phyloP scores from a whole-genome alignment of 345 rosid genomes.

The Lepidium sativum region DNA sequence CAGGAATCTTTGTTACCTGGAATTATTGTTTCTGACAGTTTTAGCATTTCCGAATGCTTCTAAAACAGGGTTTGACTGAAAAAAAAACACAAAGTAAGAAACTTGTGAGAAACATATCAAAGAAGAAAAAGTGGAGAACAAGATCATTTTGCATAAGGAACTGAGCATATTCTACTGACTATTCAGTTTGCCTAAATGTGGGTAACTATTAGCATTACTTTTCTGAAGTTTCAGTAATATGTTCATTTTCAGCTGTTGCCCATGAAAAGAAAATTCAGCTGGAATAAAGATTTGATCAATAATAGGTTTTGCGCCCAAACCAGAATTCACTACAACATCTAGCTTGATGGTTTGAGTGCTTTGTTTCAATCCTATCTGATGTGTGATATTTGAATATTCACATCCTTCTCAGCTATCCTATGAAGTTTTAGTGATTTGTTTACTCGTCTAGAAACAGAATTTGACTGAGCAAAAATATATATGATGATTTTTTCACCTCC shows the following conservation, averaged over 20 bases:
- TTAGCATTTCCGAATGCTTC: conserved; percentile 99
- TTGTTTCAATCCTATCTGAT: too few species aligned
- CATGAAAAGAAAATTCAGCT: conserved; percentile 1
- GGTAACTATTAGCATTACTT: conserved; percentile 2
- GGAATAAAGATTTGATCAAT: background rate
- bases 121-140: background rate
- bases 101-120: conserved; percentile 2
- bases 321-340: too few species aligned
- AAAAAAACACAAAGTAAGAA: conserved; percentile 16
- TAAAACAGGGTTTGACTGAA: conserved; percentile 97
- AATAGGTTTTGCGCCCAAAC: too few species aligned
- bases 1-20: conserved; percentile 46
- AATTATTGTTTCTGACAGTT: conserved; percentile 96
- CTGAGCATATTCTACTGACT: conserved; percentile 7
- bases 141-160: background rate
- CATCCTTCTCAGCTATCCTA: background rate
- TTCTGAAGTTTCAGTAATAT: background rate
- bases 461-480: background rate
- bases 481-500: conserved; percentile 48
- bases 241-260: background rate
- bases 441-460: conserved; percentile 2
- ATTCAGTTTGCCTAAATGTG: background rate
- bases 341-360: too few species aligned
- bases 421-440: background rate
- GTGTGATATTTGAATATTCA: too few species aligned